Base-by-base conservation (phyloP, 306 rosid species). In the Cicer judaicum region DNA sequence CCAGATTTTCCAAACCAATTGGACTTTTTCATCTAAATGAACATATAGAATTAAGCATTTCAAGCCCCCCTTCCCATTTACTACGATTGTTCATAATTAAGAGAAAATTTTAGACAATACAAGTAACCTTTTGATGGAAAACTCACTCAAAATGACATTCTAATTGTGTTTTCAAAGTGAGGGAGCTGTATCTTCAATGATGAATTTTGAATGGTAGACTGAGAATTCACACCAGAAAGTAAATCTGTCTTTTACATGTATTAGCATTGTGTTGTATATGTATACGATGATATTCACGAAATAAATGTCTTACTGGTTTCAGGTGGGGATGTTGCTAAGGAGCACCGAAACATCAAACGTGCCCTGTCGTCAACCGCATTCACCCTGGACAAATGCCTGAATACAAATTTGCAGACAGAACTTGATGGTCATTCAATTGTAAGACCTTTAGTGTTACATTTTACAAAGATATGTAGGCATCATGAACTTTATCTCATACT, bases 371-470 rank as follows among this genome's bases (percentile, higher is more conserved):
- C 86, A 34, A 21, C 75, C 1, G 41, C 89, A 53, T 78, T 70
- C 60, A 64, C 79, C 54, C 42, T 81, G 88, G 87, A 70, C 24
- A 82, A 89, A 85, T 88, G 80, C 24, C 74, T 81, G 14, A 85
- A 80, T 75, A 86, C 75, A 44, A 89, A 82, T 66, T 83, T 88
- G 18, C 83, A 82, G 34, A 83, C 75, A 81, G 96, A 92, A 70
- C 90, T 85, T 81, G 80, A 83, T 66, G 81, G 90, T 74, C 98
- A 87, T 81, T 88, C 98, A 39, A 72, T 84, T 78, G 98, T 92
- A 90, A 88, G 91, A 39, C 19, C 63, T 66, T 76, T 72, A 63
- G 3, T 72, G 53, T 70, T 56, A 52, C 66, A 24, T 77, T 72
- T 71, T 44, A 21, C 53, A 52, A 50, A 75, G 38, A 62, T 63